A percentile compares a stretch with the other conserved stretches of the same genome.
phyloP scores from a whole-genome alignment of 805 yeast species.

The Nakazawaea molendinolei region DNA sequence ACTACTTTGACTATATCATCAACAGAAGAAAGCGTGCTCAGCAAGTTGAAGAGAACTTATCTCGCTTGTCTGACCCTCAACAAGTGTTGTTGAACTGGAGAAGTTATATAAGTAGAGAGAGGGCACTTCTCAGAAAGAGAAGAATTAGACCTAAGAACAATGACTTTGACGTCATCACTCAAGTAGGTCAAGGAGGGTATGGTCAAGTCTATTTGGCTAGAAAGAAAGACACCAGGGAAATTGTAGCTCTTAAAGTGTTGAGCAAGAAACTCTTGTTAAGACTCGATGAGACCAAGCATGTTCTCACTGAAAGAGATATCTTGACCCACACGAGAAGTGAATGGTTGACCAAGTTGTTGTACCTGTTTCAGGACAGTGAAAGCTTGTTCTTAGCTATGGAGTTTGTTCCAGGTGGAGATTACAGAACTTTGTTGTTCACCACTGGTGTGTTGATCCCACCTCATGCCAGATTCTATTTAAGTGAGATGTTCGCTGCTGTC shows the following conservation, averaged over 20 bases:
- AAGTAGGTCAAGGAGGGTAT: constrained; percentile 99
- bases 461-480: constrained; percentile 90
- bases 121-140: constrained; percentile 78
- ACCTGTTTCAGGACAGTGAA: constrained; percentile 91
- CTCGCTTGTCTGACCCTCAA: constrained; percentile 28
- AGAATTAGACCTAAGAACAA: constrained; percentile 89
- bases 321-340: constrained; percentile 92
- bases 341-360: constrained; percentile 89
- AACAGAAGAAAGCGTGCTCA: constrained; percentile 77
- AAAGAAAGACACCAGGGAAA: constrained; percentile 89
- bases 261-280: constrained; percentile 81
- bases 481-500: constrained; percentile 95
- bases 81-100: constrained; percentile 46
- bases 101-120: constrained; percentile 76
- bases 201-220: constrained; percentile 97
- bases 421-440: constrained; percentile 86
- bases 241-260: constrained; percentile 89
- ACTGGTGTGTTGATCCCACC: constrained; percentile 91
- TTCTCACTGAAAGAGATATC: constrained; percentile 92
- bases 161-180: constrained; percentile 94
- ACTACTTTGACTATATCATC: constrained; percentile 87
- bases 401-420: constrained; percentile 99
- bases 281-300: constrained; percentile 91
- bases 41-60: constrained; percentile 55
- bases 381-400: constrained; percentile 96